phyloP scores from a whole-genome alignment of 2,329 filamentous ascomycete genomes.

The Sporothrix humicola region DNA sequence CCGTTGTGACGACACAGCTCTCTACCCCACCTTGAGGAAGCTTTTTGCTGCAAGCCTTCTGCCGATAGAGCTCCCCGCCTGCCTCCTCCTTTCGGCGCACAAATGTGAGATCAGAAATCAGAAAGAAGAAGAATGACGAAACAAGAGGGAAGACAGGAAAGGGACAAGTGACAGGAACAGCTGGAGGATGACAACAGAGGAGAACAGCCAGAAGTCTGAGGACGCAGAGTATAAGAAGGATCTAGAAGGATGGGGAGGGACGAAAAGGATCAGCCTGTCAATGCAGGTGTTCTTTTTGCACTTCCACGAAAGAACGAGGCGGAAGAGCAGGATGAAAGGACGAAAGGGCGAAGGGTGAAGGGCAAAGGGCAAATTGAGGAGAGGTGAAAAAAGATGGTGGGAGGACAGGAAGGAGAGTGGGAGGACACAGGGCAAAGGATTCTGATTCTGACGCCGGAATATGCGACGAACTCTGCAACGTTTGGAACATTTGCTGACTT shows the following conservation, averaged over 20 bases:
- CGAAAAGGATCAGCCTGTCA: not conserved
- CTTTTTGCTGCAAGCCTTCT: not conserved
- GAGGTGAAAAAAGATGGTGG: slow-evolving; percentile 7
- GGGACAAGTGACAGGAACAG: not conserved
- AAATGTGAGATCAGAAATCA: slow-evolving; percentile 18
- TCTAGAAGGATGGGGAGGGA: not conserved
- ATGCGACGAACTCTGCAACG: not conserved
- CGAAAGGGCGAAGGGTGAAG: no score
- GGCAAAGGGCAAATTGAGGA: no score
- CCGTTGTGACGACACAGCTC: not conserved
- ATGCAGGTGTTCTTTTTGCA: not conserved
- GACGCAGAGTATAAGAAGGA: not conserved
- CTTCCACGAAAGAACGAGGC: not conserved
- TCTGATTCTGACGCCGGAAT: not conserved
- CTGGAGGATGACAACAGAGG: not conserved
- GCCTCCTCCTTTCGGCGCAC: not conserved
- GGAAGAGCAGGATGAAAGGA: not conserved
- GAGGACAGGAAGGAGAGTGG: not conserved
- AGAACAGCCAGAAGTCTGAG: not conserved
- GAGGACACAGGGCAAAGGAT: slow-evolving; percentile 7
- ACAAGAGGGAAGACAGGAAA: not conserved
- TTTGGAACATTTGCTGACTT: slow-evolving; percentile 7
- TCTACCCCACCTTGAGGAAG: slow-evolving; percentile 10
- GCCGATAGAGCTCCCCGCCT: not conserved
- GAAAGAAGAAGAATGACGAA: not conserved